Base-by-base conservation (phyloP, 1,284 basidiomycete species). In the Ganoderma meredithae region DNA sequence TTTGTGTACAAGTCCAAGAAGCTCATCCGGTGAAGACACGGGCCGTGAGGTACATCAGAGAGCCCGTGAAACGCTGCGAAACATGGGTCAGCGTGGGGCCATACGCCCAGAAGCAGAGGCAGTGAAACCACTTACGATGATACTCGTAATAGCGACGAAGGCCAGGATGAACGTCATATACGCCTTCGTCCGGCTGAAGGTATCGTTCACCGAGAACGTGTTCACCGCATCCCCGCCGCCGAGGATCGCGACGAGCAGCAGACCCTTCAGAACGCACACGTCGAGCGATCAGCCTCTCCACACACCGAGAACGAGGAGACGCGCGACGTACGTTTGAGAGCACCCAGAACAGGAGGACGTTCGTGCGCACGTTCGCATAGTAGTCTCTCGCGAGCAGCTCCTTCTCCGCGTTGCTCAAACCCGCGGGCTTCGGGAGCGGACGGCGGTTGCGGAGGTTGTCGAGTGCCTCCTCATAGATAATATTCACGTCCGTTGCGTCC, bases 341-440 rank as follows among this genome's bases (percentile, higher is more conserved):
- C 2, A 95, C 90, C 91, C 96, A 97, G 3, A 89, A 85, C 61
- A 99, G 83, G 55, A 99, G 82, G 27, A 92, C 95, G 81, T 97
- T 97, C 13, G 96, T 98, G 68, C 96, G 84, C 73, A 98, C 94
- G 77, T 93, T 94, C 0, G 94, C 94, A 79, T 96, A 96, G 78
- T 95, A 94, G 76, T 95, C 94, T 78, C 93, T 94, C 25, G 93
- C 93, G 17, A 87, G 87, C 74, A 92, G 88, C 74, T 95, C 94
- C 73, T 84, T 86, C 80, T 94, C 87, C 44, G 86, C 85, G 33
- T 83, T 79, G 55, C 77, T 84, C 67, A 78, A 79, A 36, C 69
- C 71, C 36, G 75, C 74, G 65, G 78, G 52, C 69, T 82, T 79
- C 63, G 71, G 62, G 76, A 80, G 79, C 71, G 92, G 88, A 75